Percentiles rank a stretch among this genome's conserved stretches.
phyloP scores from a whole-genome alignment of 441 rosid genomes.

The Corymbia calophylla region DNA sequence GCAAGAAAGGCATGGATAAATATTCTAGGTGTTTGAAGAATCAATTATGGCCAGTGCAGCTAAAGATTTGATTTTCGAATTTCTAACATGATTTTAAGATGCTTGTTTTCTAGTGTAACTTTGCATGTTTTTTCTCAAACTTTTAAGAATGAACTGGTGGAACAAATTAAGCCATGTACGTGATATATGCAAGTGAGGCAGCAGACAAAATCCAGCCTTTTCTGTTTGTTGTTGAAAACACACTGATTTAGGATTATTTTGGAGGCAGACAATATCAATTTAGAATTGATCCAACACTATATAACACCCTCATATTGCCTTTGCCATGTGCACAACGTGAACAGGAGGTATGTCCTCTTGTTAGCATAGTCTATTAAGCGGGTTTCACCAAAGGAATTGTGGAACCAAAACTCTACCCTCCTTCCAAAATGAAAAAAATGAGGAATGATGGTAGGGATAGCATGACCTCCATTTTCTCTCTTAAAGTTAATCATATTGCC shows the following conservation, averaged over 20 bases:
- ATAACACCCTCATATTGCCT: accelerated
- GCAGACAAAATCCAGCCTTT: not conserved
- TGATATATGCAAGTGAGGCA: not conserved
- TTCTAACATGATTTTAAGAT: not conserved
- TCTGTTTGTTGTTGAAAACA: not conserved
- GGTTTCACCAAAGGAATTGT: not conserved
- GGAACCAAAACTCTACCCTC: not conserved
- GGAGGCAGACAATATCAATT: not conserved
- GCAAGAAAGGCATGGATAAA: not conserved
- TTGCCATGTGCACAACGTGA: not conserved
- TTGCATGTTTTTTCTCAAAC: not conserved
- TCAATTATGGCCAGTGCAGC: not conserved
- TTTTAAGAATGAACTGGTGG: not conserved
- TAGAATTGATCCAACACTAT: not conserved
- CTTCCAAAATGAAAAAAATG: not conserved
- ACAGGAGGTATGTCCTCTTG: not conserved
- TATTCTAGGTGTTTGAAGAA: not conserved
- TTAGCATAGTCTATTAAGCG: not conserved
- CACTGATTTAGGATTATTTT: not conserved
- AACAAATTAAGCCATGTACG: too few species aligned
- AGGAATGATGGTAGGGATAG: not conserved
- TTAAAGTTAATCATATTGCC: not conserved
- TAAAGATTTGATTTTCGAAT: not conserved
- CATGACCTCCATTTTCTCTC: not conserved
- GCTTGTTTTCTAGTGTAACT: not conserved